These are phyloP conservation scores for Candida nanaspora DNA, from an alignment of 805 yeast genomes.

Conservation along the genomic window DNA sequence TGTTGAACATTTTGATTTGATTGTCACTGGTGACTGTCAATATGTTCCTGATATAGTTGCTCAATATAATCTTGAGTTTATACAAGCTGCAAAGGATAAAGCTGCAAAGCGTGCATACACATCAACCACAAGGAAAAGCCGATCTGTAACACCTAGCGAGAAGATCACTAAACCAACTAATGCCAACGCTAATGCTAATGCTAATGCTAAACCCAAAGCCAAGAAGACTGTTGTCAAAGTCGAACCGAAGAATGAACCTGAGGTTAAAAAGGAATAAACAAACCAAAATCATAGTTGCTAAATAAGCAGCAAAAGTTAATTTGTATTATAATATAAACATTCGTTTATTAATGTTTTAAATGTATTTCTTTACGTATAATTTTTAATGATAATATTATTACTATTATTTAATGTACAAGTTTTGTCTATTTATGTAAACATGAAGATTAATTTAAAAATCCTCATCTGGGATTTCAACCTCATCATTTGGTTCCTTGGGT, in stretches of 20 bases:
- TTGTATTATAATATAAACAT: too few species aligned
- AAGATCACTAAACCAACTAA: too few species aligned
- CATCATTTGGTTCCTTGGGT: conserved; percentile 91
- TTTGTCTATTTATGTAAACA: too few species aligned
- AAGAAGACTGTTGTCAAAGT: background rate
- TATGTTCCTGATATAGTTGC: conserved; percentile 31
- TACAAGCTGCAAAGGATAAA: background rate
- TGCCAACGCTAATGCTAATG: too few species aligned
- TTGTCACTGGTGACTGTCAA: conserved; percentile 64
- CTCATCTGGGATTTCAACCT: conserved; percentile 54
- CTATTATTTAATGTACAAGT: background rate
- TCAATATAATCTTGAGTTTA: conserved; percentile 14
- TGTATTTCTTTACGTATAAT: too few species aligned
- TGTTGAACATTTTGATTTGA: conserved; percentile 47
- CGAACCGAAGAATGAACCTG: background rate
- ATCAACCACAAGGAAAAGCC: background rate
- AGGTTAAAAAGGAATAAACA: background rate
- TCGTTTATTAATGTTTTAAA: too few species aligned
- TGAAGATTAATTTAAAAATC: too few species aligned
- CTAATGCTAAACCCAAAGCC: conserved; percentile 1
- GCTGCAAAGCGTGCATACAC: background rate
- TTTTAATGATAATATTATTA: too few species aligned
- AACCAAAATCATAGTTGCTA: too few species aligned
- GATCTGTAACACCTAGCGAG: too few species aligned
- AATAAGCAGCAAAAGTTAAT: too few species aligned